phyloP scores from a whole-genome alignment of 208 protist genomes.

The Acanthamoeba divionensis region DNA sequence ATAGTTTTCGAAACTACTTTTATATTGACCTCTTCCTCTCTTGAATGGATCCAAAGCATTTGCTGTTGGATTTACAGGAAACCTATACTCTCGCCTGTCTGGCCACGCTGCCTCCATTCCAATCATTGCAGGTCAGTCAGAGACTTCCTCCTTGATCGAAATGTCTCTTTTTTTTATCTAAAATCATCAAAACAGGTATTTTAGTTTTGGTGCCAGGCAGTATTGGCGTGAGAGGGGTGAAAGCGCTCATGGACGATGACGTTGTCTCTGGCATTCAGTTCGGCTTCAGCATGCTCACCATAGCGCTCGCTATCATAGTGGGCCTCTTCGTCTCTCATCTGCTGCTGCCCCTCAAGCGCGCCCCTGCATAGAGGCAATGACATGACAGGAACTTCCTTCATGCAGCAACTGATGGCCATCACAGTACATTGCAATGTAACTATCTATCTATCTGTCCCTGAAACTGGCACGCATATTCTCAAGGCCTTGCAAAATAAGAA shows the following conservation, averaged over 20 bases:
- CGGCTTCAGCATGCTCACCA: constrained; percentile 24
- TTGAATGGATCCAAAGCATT: too few species aligned
- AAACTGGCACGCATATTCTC: too few species aligned
- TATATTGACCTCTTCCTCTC: too few species aligned
- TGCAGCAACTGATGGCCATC: too few species aligned
- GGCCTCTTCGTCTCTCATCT: constrained; percentile 21
- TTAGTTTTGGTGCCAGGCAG: constrained; percentile 6
- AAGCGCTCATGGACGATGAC: constrained; percentile 6
- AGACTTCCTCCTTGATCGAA: neutral
- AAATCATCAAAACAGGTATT: neutral
- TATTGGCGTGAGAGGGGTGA: neutral
- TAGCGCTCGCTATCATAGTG: constrained; percentile 25
- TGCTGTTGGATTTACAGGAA: neutral
- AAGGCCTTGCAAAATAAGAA: too few species aligned
- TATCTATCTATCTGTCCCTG: too few species aligned
- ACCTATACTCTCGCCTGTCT: constrained; percentile 8
- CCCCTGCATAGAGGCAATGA: too few species aligned
- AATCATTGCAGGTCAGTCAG: constrained; percentile 30
- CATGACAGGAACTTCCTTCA: too few species aligned
- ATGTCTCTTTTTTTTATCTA: neutral
- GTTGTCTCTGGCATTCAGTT: constrained; percentile 36
- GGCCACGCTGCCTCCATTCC: constrained; percentile 9
- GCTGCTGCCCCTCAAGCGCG: constrained; percentile 19
- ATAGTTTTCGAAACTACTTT: too few species aligned
- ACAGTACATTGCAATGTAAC: too few species aligned